phyloP scores from a whole-genome alignment of 192 early-diverging fungal genomes.

The Backusella mclennaniae region DNA sequence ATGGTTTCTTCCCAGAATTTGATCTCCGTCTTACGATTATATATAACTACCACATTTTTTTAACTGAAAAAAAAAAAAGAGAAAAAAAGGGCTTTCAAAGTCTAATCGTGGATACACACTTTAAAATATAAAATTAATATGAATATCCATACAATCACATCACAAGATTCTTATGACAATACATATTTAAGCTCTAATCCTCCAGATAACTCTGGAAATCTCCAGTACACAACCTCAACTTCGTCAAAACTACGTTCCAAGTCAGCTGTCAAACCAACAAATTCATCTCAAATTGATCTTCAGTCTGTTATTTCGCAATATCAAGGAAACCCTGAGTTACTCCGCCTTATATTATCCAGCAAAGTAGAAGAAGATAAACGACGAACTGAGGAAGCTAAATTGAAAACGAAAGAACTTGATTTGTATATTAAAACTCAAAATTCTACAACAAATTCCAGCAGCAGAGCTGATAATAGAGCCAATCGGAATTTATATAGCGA shows the following conservation, averaged over 20 bases:
- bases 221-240: background rate
- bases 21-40: conserved; percentile 3
- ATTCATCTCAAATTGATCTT: conserved; percentile 29
- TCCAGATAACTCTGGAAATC: background rate
- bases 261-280: conserved; percentile 11
- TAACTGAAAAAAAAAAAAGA: background rate
- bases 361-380: conserved; percentile 60
- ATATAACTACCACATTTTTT: background rate
- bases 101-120: background rate
- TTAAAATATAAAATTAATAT: background rate
- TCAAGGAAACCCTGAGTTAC: conserved; percentile 49
- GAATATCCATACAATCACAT: conserved; percentile 15
- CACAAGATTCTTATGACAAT: conserved; percentile 1
- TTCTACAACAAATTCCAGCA: background rate
- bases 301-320: conserved; percentile 50
- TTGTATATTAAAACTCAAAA: conserved; percentile 38
- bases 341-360: conserved; percentile 49
- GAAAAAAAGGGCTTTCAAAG: background rate
- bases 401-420: conserved; percentile 49
- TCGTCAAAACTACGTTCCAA: background rate
- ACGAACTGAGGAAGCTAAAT: conserved; percentile 53
- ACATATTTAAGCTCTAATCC: background rate
- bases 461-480: background rate
- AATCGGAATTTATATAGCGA: background rate
- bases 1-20: conserved; percentile 6